A percentile compares a stretch with the other conserved stretches of the same genome.
Evolutionary conservation across 495 filamentous ascomycete species (phyloP).

Genomic region (Aspergillus egyptiacus): DNA sequence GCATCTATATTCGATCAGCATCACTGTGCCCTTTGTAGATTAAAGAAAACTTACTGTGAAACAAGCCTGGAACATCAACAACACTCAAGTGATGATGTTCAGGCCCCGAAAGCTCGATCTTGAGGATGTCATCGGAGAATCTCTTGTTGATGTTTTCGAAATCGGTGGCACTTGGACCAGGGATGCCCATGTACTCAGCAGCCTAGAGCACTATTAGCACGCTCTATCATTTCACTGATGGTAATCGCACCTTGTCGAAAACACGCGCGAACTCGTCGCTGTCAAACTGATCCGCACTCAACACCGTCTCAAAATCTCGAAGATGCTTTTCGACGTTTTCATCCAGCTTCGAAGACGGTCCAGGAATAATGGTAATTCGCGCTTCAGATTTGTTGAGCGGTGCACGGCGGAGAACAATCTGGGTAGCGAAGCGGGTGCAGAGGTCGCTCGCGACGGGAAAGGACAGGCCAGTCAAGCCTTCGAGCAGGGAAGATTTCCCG

Average conservation of each 20-base stretch:
- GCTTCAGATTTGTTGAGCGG: constrained; percentile 19
- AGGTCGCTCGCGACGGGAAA: constrained; percentile 48
- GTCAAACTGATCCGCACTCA: constrained; percentile 19
- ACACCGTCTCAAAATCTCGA: constrained; percentile 18
- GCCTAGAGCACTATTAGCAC: constrained; percentile 16
- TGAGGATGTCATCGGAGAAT: constrained; percentile 45
- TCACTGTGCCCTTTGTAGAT: too few relatives aligned
- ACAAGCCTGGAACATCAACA: constrained; percentile 50
- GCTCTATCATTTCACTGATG: background rate
- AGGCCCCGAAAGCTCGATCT: constrained; percentile 46
- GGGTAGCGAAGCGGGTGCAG: constrained; percentile 54
- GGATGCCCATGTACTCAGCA: constrained; percentile 24
- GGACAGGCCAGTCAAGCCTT: constrained; percentile 46
- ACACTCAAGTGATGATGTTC: constrained; percentile 43
- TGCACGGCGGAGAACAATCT: constrained; percentile 49
- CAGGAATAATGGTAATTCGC: constrained; percentile 25
- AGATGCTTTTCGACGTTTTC: constrained; percentile 17
- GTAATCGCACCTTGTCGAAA: constrained; percentile 27
- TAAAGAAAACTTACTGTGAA: constrained; percentile 13
- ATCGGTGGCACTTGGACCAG: constrained; percentile 8
- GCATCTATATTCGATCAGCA: constrained; percentile 9
- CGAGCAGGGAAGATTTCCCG: constrained; percentile 49
- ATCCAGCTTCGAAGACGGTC: constrained; percentile 16
- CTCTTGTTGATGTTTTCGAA: constrained; percentile 17
- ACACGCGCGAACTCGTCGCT: constrained; percentile 26